phyloP scores from a whole-genome alignment of 2,329 filamentous ascomycete genomes.

The Fusarium sp. region DNA sequence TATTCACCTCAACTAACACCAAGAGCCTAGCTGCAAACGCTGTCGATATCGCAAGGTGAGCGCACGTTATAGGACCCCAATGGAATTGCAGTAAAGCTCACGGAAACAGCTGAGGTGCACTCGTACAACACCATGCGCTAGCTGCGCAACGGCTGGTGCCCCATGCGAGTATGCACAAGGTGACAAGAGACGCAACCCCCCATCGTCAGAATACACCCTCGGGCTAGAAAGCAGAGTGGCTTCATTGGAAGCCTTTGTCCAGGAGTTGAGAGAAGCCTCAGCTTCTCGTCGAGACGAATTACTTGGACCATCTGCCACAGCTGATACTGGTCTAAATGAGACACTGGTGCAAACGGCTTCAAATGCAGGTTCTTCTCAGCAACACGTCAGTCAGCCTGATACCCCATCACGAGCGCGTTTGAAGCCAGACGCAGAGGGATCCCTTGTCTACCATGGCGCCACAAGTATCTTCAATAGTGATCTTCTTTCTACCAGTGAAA shows the following conservation, averaged over 20 bases:
- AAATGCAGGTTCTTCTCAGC: background rate
- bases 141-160: background rate
- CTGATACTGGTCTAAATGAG: background rate
- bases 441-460: background rate
- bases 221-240: background rate
- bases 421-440: conserved; percentile 1
- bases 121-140: background rate
- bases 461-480: conserved; percentile 4
- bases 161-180: background rate
- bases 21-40: background rate
- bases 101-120: background rate
- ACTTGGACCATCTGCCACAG: background rate
- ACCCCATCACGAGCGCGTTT: background rate
- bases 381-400: background rate
- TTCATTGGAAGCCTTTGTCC: background rate
- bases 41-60: conserved; percentile 5
- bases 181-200: conserved; percentile 4
- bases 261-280: background rate
- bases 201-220: background rate
- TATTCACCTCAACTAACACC: background rate
- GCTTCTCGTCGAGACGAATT: background rate
- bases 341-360: background rate
- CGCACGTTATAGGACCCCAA: accelerated
- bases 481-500: background rate
- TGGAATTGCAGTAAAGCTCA: background rate